Evolutionary conservation across 208 protist genomes (phyloP).

Genomic region (Trichomonas vaginalis): DNA sequence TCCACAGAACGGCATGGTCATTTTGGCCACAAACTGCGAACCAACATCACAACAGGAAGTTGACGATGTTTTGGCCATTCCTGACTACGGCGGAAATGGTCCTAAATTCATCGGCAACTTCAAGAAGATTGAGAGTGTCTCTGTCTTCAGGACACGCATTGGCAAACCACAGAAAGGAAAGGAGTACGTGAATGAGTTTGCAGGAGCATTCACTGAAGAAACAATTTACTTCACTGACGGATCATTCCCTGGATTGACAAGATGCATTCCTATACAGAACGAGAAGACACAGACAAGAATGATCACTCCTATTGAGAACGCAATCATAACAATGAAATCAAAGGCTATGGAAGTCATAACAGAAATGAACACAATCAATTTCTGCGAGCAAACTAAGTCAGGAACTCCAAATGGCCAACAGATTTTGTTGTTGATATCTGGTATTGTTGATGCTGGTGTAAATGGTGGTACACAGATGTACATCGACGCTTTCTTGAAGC

Average conservation of each 20-base stretch:
- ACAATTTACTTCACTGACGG: not conserved
- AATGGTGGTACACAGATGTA: not conserved
- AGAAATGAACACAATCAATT: not conserved
- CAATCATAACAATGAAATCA: not conserved
- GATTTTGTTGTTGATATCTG: not conserved
- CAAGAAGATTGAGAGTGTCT: not conserved
- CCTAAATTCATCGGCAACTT: not conserved
- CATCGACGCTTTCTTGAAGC: not conserved
- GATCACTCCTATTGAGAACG: not conserved
- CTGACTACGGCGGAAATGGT: not conserved
- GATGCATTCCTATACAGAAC: not conserved
- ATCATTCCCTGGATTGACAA: not conserved
- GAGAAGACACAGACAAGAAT: not conserved
- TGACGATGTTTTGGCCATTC: not conserved
- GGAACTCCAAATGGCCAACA: not conserved
- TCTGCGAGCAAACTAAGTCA: not conserved
- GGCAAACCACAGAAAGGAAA: not conserved
- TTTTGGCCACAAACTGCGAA: not conserved
- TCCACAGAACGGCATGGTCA: not conserved
- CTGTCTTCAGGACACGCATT: not conserved
- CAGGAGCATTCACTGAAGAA: not conserved
- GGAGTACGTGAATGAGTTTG: not conserved
- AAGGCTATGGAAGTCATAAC: not conserved
- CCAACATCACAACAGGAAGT: not conserved
- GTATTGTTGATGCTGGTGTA: not conserved